phyloP scores from a whole-genome alignment of 2,329 filamentous ascomycete genomes.

The Pseudogymnoascus sp. region DNA sequence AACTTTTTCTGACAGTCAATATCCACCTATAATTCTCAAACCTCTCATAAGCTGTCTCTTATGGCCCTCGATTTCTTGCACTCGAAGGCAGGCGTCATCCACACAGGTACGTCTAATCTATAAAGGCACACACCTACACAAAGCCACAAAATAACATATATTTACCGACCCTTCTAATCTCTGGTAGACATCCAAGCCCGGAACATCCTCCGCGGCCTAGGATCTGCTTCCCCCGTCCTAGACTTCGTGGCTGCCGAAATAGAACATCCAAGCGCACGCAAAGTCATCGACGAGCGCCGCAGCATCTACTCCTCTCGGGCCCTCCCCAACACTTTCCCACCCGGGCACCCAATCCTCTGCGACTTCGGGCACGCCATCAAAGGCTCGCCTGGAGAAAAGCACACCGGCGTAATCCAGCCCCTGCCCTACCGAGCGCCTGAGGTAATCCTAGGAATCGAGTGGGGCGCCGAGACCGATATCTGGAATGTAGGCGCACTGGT shows the following conservation, averaged over 20 bases:
- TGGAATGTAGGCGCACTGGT: too few species aligned
- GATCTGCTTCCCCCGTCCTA: slow-evolving; percentile 26
- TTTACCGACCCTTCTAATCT: not conserved
- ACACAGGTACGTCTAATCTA: slow-evolving; percentile 19
- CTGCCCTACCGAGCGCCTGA: too few species aligned
- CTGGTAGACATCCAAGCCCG: slow-evolving; percentile 27
- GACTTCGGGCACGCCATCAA: too few species aligned
- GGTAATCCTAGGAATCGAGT: too few species aligned
- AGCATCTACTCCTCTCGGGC: too few species aligned
- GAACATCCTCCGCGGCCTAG: slow-evolving; percentile 29
- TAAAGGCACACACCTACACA: not conserved
- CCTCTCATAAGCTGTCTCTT: slow-evolving; percentile 15
- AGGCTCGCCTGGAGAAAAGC: too few species aligned
- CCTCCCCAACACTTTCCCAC: too few species aligned
- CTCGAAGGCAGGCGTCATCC: slow-evolving; percentile 20
- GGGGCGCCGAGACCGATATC: too few species aligned
- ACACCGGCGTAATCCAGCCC: too few species aligned
- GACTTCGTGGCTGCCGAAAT: slow-evolving; percentile 17
- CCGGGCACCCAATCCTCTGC: too few species aligned
- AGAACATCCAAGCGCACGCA: too few species aligned
- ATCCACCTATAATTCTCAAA: slow-evolving; percentile 18
- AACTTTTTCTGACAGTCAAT: slow-evolving; percentile 10
- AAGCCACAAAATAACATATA: not conserved
- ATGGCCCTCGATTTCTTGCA: slow-evolving; percentile 24
- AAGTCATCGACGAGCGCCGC: too few species aligned